phyloP scores from a whole-genome alignment of 768 basidiomycete species.

The Boletales sp. region DNA sequence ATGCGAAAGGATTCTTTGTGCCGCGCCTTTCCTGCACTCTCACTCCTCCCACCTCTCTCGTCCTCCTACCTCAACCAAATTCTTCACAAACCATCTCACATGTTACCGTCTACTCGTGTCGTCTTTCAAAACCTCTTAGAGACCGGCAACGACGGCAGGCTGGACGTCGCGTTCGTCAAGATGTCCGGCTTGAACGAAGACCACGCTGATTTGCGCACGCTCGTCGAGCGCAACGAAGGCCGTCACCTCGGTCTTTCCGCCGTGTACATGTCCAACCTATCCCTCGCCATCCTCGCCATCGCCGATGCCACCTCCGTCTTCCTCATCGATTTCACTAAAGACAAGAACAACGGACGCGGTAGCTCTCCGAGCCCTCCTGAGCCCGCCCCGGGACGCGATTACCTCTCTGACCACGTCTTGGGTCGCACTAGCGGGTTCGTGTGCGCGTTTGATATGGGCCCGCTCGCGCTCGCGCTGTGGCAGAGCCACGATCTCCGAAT shows the following conservation, averaged over 20 bases:
- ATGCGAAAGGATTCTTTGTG: conserved; percentile 3
- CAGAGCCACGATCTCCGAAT: conserved; percentile 32
- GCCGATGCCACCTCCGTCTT: conserved; percentile 26
- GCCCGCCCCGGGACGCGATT: conserved; percentile 20
- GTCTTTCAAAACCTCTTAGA: conserved; percentile 28
- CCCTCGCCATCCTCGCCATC: conserved; percentile 25
- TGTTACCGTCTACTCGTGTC: conserved; percentile 13
- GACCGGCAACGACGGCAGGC: conserved; percentile 20
- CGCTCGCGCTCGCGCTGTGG: conserved; percentile 29
- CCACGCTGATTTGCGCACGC: conserved; percentile 11
- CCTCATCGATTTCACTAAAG: conserved; percentile 23
- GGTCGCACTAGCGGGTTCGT: conserved; percentile 24
- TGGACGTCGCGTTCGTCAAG: conserved; percentile 12
- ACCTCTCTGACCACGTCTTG: conserved; percentile 28
- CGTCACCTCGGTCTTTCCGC: conserved; percentile 30
- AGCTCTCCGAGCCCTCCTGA: conserved; percentile 15
- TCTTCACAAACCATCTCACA: neutral
- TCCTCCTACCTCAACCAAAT: neutral
- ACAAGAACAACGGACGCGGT: conserved; percentile 34
- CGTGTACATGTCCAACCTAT: conserved; percentile 18
- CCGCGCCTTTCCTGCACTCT: neutral
- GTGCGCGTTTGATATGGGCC: conserved; percentile 30
- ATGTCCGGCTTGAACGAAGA: conserved; percentile 25
- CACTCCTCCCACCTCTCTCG: conserved; percentile 1
- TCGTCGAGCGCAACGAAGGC: conserved; percentile 32